These are phyloP conservation scores for Chenopodium quinoa DNA, from an alignment of 148 eudicot genomes.

Conservation along the genomic window DNA sequence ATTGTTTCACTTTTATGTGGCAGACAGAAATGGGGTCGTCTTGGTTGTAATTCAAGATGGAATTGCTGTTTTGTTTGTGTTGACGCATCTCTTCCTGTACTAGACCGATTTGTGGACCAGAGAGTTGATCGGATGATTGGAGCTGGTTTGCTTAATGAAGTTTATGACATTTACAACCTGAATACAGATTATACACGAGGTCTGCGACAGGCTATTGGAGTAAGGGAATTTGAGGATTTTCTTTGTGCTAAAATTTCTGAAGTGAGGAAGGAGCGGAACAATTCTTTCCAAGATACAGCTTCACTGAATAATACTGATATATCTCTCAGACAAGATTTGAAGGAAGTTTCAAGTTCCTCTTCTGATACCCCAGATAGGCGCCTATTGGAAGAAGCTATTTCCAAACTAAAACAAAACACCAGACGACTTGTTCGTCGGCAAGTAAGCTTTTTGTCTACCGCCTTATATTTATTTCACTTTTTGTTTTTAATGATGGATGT, in stretches of 20 bases:
- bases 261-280: constrained; percentile 20
- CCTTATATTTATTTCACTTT: background rate
- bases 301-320: constrained; percentile 19
- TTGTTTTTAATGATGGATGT: background rate
- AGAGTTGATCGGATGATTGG: constrained; percentile 85
- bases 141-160: constrained; percentile 81
- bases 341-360: constrained; percentile 33
- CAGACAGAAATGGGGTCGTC: constrained; percentile 98
- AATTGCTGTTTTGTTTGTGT: constrained; percentile 81
- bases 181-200: constrained; percentile 93
- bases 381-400: constrained; percentile 57
- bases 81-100: constrained; percentile 70
- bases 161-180: constrained; percentile 56
- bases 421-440: constrained; percentile 94
- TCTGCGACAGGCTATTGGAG: constrained; percentile 92
- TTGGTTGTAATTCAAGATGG: constrained; percentile 67
- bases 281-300: constrained; percentile 17
- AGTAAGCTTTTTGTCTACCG: constrained; percentile 41
- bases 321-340: constrained; percentile 34
- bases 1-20: constrained; percentile 40
- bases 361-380: constrained; percentile 30
- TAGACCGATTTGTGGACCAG: constrained; percentile 71
- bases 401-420: constrained; percentile 65
- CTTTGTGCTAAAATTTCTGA: constrained; percentile 38
- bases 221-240: constrained; percentile 82